Percentiles rank a stretch among this genome's conserved stretches.
These are phyloP conservation scores for Apiospora koreana DNA, from an alignment of 2,329 filamentous ascomycete species.

Conservation along the genomic window DNA sequence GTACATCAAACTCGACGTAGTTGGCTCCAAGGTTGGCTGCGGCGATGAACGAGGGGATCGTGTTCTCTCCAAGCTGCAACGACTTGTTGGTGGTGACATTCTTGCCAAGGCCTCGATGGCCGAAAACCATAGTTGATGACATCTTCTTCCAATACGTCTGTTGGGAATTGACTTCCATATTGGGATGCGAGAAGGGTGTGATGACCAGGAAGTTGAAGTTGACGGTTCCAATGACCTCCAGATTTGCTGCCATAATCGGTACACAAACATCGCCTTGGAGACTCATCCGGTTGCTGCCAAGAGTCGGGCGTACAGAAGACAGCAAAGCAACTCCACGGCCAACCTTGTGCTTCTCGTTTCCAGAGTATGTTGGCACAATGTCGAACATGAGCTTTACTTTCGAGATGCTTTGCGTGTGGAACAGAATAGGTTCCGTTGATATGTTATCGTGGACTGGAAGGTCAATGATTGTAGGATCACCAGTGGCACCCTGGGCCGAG, in stretches of 20 bases:
- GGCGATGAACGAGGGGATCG: slow-evolving; percentile 91
- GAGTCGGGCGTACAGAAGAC: slow-evolving; percentile 78
- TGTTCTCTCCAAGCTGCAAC: slow-evolving; percentile 94
- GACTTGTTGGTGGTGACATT: slow-evolving; percentile 83
- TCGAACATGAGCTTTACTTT: slow-evolving; percentile 93
- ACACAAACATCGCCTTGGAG: slow-evolving; percentile 91
- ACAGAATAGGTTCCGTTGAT: slow-evolving; percentile 89
- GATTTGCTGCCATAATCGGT: slow-evolving; percentile 79
- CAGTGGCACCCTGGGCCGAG: slow-evolving; percentile 79
- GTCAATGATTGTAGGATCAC: slow-evolving; percentile 87
- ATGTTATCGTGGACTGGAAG: slow-evolving; percentile 93
- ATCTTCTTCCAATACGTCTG: slow-evolving; percentile 97
- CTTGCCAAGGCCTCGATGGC: slow-evolving; percentile 80
- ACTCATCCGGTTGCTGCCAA: slow-evolving; percentile 86
- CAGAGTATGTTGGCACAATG: slow-evolving; percentile 92
- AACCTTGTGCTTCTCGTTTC: slow-evolving; percentile 83
- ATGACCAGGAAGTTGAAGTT: slow-evolving; percentile 98
- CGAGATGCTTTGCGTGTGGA: slow-evolving; percentile 73
- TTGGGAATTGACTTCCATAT: slow-evolving; percentile 86
- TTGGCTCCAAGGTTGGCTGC: slow-evolving; percentile 88
- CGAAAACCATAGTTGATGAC: slow-evolving; percentile 80
- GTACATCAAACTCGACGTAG: slow-evolving; percentile 81
- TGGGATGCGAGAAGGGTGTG: slow-evolving; percentile 90
- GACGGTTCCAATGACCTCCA: slow-evolving; percentile 91
- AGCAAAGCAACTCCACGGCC: slow-evolving; percentile 87